Evolutionary conservation across 2,329 filamentous ascomycete genomes (phyloP).

Genomic region (Fusarium anthophilum): DNA sequence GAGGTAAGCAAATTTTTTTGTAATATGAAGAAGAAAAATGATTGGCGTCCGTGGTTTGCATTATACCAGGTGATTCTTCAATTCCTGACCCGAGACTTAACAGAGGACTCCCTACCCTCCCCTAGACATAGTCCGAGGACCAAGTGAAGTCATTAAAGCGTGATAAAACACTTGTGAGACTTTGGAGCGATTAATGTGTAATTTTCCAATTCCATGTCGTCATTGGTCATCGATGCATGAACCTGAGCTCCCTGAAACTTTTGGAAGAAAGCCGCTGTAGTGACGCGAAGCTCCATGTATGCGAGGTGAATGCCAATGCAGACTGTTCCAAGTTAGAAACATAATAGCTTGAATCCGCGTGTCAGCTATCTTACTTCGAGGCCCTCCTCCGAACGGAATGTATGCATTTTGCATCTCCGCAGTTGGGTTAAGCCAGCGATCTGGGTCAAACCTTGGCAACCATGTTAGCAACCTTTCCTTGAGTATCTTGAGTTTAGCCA

Average conservation of each 20-base stretch:
- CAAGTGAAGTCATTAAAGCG: neutral
- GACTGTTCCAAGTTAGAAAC: neutral
- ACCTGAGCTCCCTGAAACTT: neutral
- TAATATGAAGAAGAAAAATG: too few species aligned
- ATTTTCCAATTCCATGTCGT: neutral
- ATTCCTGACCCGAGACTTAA: too few species aligned
- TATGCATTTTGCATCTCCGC: neutral
- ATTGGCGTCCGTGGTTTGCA: too few species aligned
- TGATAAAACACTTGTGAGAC: neutral
- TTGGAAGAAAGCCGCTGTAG: neutral
- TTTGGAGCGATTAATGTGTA: neutral
- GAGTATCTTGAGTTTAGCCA: rapidly evolving
- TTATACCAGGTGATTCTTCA: too few species aligned
- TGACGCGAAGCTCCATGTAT: neutral
- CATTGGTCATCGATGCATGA: neutral
- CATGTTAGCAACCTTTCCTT: neutral
- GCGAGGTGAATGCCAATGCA: neutral
- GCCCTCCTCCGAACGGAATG: neutral
- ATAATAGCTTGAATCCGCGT: rapidly evolving
- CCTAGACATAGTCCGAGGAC: neutral
- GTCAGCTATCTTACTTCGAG: neutral
- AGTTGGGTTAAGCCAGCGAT: neutral
- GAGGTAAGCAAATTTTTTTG: too few species aligned
- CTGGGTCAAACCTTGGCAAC: neutral
- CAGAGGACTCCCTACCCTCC: neutral